Conservation (phyloP, 2,329 filamentous ascomycete genomes). For the Clathrospora elynae region DNA sequence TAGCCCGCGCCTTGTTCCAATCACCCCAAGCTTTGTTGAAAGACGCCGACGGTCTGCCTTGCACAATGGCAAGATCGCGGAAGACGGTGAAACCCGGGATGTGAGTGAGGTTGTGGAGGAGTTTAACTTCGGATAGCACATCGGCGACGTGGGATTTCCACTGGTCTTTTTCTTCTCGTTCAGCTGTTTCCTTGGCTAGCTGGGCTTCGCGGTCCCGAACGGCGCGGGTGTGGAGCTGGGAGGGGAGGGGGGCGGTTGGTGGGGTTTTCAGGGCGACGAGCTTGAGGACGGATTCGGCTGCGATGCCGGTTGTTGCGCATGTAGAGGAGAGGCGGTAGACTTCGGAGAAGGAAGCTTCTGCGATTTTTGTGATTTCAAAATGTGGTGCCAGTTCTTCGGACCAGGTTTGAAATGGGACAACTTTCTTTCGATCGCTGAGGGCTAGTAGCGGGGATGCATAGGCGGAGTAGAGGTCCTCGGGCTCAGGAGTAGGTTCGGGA, state of each 20-base stretch:
- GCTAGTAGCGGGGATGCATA: slow-evolving; percentile 37
- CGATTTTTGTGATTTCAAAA: slow-evolving; percentile 63
- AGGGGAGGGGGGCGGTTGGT: slow-evolving; percentile 41
- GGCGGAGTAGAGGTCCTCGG: slow-evolving; percentile 31
- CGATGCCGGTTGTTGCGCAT: slow-evolving; percentile 26
- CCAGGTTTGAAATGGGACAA: slow-evolving; percentile 51
- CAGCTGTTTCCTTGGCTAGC: slow-evolving; percentile 28
- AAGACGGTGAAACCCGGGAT: slow-evolving; percentile 69
- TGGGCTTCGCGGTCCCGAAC: slow-evolving; percentile 57
- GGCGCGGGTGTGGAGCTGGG: slow-evolving; percentile 35
- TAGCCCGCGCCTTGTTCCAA: slow-evolving; percentile 52
- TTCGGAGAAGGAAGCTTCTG: slow-evolving; percentile 69
- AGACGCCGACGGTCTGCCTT: slow-evolving; percentile 59
- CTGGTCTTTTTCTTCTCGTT: slow-evolving; percentile 46
- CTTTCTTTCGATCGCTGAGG: slow-evolving; percentile 33
- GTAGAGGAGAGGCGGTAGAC: slow-evolving; percentile 63
- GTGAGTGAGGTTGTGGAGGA: slow-evolving; percentile 62
- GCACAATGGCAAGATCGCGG: slow-evolving; percentile 62
- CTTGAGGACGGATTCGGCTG: slow-evolving; percentile 56
- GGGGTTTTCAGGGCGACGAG: slow-evolving; percentile 47
- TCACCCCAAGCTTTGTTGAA: slow-evolving; percentile 56
- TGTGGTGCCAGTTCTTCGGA: slow-evolving; percentile 48
- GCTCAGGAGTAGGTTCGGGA: slow-evolving; percentile 28
- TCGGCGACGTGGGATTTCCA: slow-evolving; percentile 53
- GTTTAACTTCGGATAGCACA: slow-evolving; percentile 54